Conservation (phyloP, 106 monocot species). For the Dioscorea zingiberensis region DNA sequence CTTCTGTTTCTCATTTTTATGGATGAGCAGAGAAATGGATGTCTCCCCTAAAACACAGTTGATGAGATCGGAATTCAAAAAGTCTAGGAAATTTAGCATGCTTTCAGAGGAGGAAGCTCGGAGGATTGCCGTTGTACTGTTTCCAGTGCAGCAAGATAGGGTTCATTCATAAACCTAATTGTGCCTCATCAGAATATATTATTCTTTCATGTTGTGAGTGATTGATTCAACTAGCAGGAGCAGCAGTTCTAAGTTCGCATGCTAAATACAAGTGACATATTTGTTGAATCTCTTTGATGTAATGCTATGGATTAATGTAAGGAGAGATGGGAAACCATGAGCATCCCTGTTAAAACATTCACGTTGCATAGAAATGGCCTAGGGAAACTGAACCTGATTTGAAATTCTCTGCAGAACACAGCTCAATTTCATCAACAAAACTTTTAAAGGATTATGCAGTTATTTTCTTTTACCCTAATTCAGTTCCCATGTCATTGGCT, state of each 20-base stretch:
- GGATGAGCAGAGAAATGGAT: background rate
- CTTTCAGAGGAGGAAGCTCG: constrained; percentile 6
- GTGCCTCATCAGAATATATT: background rate
- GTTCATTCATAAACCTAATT: background rate
- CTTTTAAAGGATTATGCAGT: too few species aligned
- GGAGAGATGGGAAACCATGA: too few species aligned
- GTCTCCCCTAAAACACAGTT: background rate
- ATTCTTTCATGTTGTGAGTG: background rate
- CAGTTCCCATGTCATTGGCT: too few species aligned
- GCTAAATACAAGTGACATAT: background rate
- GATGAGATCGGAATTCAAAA: constrained; percentile 4
- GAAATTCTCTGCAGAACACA: too few species aligned
- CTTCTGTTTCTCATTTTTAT: background rate
- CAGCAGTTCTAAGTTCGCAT: background rate
- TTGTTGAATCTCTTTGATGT: background rate
- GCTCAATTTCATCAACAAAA: background rate
- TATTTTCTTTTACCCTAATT: too few species aligned
- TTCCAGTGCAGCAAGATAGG: constrained; percentile 1
- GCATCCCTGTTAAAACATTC: background rate
- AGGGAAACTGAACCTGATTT: too few species aligned
- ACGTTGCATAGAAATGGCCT: background rate
- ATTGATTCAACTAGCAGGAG: too few species aligned
- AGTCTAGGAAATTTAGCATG: background rate
- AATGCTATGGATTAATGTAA: background rate
- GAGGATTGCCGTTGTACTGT: constrained; percentile 3